Evolutionary conservation across 2,329 filamentous ascomycete genomes (phyloP), one percentile per base, ranked within the genome.

Genomic region (Stemphylium lycopersici): DNA sequence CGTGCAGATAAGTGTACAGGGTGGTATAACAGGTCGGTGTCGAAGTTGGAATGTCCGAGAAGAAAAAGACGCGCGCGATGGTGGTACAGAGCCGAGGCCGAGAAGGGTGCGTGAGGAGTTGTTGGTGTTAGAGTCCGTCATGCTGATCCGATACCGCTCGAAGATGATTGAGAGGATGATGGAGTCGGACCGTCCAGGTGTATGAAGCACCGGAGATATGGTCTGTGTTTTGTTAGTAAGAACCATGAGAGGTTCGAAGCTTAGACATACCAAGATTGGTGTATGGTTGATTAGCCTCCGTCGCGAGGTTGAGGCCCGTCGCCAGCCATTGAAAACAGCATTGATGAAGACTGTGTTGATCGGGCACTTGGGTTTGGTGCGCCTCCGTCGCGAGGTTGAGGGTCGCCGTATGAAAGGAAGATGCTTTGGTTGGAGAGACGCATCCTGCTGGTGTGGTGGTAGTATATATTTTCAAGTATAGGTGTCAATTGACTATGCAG

Each of bases 371-470:
- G 66, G 48, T 66, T 65, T 10, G 69, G 70, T 32, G 70, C 65
- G 22, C 71, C 71, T 1, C 72, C 72, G 65, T 74, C 70, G 12
- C 71, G 58, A 2, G 72, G 70, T 46, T 70, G 63, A 32, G 62
- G 59, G 40, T 67, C 63, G 40, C 50, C 34, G 59, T 55, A 58
- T 55, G 40, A 37, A 49, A 57, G 42, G 41, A 43, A 51, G 39
- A 59, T 41, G 52, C 50, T 56, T 16, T 54, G 48, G 31, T 47
- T 32, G 31, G 46, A 32, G 33, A 69, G 20, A 49, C 52, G 44
- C 66, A 69, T 70, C 46, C 48, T 63, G 45, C 8, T 31, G 41
- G 41, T 43, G 54, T 33, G 22, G 45, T 58, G 22, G 20, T 34
- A 43, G 34, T 56, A 55, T 54, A 53, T 40, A 40, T 34, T 16